Base-by-base conservation (phyloP, 129 eudicot species). In the Pulicaria dysenterica region DNA sequence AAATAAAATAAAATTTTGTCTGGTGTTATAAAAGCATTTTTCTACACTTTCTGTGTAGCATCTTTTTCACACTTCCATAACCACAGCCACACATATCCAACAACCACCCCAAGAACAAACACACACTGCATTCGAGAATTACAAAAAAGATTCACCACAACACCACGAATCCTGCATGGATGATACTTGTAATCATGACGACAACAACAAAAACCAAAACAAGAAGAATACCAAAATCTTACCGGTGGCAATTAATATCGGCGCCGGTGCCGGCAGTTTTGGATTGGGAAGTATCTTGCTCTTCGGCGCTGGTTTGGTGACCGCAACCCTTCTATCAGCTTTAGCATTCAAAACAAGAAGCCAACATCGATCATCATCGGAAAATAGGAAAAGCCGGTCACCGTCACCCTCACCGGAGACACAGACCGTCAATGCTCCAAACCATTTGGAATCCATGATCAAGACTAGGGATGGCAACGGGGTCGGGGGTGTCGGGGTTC, bases 301-400 rank as follows among this genome's bases (percentile, higher is more conserved):
- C 63, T 15, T 86, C 17, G 92, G 89, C 59, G 92, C 89, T 42
- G 87, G 79, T 13, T 54, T 86, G 58, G 87, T 83, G 24, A 61
- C 89, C 56, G 84, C 95, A 5, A 78, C 88, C 12, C 36, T 89
- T 34, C 84, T 79, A 5, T 80, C 87, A 12, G 67, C 71, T 14
- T 67, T 73, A 34, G 73, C 78, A 8, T 67, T 71, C 44, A 73
- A 48, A 49, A 59, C 24, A 31, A 71, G 58, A 50, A 75, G 57
- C 50, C 81, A 49, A 67, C 69, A 24, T 0, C 49, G 47, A 15
- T 70, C 82, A 54, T 49, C 88, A 57, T 74, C 73, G 39, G 66
- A 57, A 7, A 44, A 49, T 24, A 31, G 36, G 40, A 62, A 61
- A 38, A 43, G 61, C 68, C 66, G 56, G 69, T 34, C 46, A 5